These are phyloP conservation scores for Calonectria honghensis DNA, from an alignment of 2,329 filamentous ascomycete genomes.

Conservation along the genomic window DNA sequence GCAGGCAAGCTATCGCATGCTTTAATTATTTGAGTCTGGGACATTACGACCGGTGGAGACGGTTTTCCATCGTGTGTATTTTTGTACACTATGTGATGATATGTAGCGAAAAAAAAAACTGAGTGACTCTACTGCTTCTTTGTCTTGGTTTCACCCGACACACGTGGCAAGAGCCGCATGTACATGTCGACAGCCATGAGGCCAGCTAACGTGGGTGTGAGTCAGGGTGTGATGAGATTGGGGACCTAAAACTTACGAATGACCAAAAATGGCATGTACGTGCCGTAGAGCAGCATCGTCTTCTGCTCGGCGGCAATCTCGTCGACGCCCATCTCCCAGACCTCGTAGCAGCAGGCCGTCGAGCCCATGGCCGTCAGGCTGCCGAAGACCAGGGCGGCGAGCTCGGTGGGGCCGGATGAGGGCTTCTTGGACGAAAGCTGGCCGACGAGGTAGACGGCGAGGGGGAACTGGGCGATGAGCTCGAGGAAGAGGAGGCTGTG, in stretches of 20 bases:
- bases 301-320: conserved; percentile 67
- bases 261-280: conserved; percentile 71
- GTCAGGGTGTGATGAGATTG: background rate
- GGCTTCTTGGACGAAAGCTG: conserved; percentile 60
- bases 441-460: conserved; percentile 68
- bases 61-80: conserved; percentile 26
- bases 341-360: conserved; percentile 70
- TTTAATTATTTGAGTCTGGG: conserved; percentile 38
- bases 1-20: conserved; percentile 34
- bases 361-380: conserved; percentile 72
- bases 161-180: conserved; percentile 67
- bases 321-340: conserved; percentile 68
- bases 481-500: conserved; percentile 70
- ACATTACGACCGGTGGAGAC: conserved; percentile 38
- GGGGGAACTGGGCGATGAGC: conserved; percentile 69
- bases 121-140: conserved; percentile 59
- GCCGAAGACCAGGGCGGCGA: conserved; percentile 71
- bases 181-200: conserved; percentile 74
- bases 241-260: conserved; percentile 68
- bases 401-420: conserved; percentile 65
- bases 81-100: conserved; percentile 40
- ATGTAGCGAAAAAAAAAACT: conserved; percentile 11
- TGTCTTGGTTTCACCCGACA: conserved; percentile 59
- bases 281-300: conserved; percentile 66
- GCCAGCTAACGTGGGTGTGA: conserved; percentile 62